Conservation (phyloP, 2,329 filamentous ascomycete species). For the Ciborinia camelliae region DNA sequence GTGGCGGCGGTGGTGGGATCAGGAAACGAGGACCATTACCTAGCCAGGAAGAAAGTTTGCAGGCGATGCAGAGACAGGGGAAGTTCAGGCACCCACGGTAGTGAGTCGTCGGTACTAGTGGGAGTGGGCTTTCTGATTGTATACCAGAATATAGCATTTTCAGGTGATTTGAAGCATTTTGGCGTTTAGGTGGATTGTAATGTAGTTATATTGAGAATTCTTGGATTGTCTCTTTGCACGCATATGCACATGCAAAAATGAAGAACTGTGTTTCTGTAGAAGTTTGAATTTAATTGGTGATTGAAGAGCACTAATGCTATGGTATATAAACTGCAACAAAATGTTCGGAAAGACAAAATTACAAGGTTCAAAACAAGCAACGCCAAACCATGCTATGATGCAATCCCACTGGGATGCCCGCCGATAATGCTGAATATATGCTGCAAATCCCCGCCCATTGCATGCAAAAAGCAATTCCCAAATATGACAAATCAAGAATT, state of each 20-base stretch:
- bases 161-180: not conserved
- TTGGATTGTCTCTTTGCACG: not conserved
- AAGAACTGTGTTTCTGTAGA: not conserved
- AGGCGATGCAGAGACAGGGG: conserved; percentile 68
- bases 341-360: not conserved
- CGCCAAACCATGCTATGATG: conserved; percentile 26
- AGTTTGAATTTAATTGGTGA: not conserved
- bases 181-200: conserved; percentile 10
- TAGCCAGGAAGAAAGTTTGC: conserved; percentile 78
- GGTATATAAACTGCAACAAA: conserved; percentile 16
- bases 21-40: conserved; percentile 68
- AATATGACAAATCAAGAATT: conserved; percentile 24
- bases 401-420: conserved; percentile 14
- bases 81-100: conserved; percentile 52
- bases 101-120: not conserved
- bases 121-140: not conserved
- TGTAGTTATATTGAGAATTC: not conserved
- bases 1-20: conserved; percentile 42
- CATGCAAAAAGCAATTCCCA: conserved; percentile 7
- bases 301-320: conserved; percentile 21
- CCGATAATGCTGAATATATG: conserved; percentile 14
- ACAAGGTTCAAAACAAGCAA: conserved; percentile 12
- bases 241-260: not conserved
- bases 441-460: conserved; percentile 23
- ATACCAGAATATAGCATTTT: conserved; percentile 17